Evolutionary conservation across 192 early-diverging fungal genomes (phyloP).

Genomic region (Pecoramyces ruminantium): DNA sequence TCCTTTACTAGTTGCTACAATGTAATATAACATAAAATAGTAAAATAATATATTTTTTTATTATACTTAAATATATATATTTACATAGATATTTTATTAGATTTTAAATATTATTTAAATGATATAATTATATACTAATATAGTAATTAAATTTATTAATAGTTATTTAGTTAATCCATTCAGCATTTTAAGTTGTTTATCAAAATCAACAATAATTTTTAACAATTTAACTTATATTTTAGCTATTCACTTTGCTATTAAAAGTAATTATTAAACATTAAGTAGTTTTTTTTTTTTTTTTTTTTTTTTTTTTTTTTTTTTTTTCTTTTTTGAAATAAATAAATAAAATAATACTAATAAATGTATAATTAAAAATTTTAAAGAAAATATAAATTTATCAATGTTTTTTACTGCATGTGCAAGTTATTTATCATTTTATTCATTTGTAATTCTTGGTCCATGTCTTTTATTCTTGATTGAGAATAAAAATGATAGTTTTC

Average conservation of each 20-base stretch:
- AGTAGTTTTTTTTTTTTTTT: too few relatives aligned
- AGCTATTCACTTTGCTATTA: slow-evolving; percentile 47
- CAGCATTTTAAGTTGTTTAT: slow-evolving; percentile 3
- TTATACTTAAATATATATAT: neutral
- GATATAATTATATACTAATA: too few relatives aligned
- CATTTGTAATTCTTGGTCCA: slow-evolving; percentile 58
- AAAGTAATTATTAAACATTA: too few relatives aligned
- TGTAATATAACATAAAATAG: neutral
- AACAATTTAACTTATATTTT: slow-evolving; percentile 57
- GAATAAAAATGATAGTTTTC: slow-evolving; percentile 2
- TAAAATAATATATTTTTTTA: too few relatives aligned
- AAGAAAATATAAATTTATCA: slow-evolving; percentile 27
- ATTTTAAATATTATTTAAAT: too few relatives aligned
- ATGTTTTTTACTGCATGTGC: slow-evolving; percentile 65
- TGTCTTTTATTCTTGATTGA: slow-evolving; percentile 23
- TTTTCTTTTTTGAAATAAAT: too few relatives aligned
- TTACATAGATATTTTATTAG: neutral
- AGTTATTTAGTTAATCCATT: slow-evolving; percentile 2
- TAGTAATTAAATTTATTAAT: too few relatives aligned
- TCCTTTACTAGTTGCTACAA: neutral
- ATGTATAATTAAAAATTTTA: too few relatives aligned
- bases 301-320: too few relatives aligned
- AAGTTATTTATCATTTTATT: slow-evolving; percentile 74
- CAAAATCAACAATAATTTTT: slow-evolving; percentile 51
- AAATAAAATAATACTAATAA: too few relatives aligned